Base-by-base conservation (phyloP, 352 stramenopile species). In the Globisporangium orthogonon region DNA sequence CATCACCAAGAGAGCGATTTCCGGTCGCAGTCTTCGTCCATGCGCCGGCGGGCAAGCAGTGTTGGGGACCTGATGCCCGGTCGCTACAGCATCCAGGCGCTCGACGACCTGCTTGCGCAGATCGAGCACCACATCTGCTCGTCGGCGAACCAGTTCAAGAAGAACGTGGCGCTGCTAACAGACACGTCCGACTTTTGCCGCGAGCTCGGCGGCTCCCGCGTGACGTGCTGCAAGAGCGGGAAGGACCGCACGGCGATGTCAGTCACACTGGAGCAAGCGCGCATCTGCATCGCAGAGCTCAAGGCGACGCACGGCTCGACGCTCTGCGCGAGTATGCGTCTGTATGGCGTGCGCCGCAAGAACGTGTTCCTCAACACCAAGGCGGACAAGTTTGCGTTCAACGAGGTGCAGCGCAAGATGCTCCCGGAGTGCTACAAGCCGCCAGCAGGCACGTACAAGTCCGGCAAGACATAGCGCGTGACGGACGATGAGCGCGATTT, bases 221-320 rank as follows among this genome's bases (percentile, higher is more conserved):
- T 96, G n/a, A 97, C 97, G 15, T 98, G 97, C 76, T 99, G 96
- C 71, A 99, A 99, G 70, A 97, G 80, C 62, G 95, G 95, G 15
- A 99, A 99, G 67, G 95, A 99, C 71, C 87, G 96, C 50, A 99
- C 96, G 31, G 95, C 93, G 23, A 99, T 99, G 96, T 97, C 96
- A 47, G 86, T 98, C 30, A 98, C 95, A 31, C 83, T 98, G 39
- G 97, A 98, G 67, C 87, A 98, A 55, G 74, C 77, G 17, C 74
- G 82, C 31, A 67, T 91, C 29, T 74, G 79, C 50, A 83, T 67
- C 23, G 69, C 68, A 14, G 77, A 86, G 53, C 62, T 90, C 2
- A 70, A 83, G 31, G 74, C 78, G 2, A 73, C 78, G 7, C 75
- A 89, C 54, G 68, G 67, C 35, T 71, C 78, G 55, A 65, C 69